A percentile compares a stretch with the other conserved stretches of the same genome.
phyloP scores from a whole-genome alignment of 1,284 basidiomycete species.

The Trametes polyzona region DNA sequence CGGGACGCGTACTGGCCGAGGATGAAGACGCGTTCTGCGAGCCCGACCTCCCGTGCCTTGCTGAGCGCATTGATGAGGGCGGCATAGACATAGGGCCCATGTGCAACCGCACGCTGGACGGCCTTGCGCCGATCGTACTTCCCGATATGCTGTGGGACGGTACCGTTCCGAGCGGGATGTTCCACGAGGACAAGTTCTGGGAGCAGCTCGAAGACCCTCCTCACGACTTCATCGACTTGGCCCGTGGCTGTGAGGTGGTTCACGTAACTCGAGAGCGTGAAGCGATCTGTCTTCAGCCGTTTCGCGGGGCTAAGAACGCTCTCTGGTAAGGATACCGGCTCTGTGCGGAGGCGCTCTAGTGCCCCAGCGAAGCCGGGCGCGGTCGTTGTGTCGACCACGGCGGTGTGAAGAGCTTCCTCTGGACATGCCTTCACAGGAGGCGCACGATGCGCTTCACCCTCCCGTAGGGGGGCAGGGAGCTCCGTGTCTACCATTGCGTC shows the following conservation, averaged over 20 bases:
- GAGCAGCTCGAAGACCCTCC: slow-evolving; percentile 53
- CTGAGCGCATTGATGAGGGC: slow-evolving; percentile 61
- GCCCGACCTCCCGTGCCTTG: slow-evolving; percentile 57
- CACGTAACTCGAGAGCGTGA: slow-evolving; percentile 58
- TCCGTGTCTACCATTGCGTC: background rate
- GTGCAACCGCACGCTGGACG: slow-evolving; percentile 46
- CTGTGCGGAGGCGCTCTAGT: slow-evolving; percentile 9
- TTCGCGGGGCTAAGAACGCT: slow-evolving; percentile 16
- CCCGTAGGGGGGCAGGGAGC: no score
- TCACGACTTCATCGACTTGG: slow-evolving; percentile 44
- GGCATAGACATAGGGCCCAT: slow-evolving; percentile 64
- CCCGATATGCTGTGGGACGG: slow-evolving; percentile 26
- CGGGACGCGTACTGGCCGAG: slow-evolving; percentile 59
- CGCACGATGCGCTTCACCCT: no score
- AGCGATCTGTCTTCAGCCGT: slow-evolving; percentile 35
- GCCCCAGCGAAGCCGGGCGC: slow-evolving; percentile 1
- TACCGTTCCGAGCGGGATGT: slow-evolving; percentile 41
- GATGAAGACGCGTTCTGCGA: slow-evolving; percentile 67
- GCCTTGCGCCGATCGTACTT: slow-evolving; percentile 34
- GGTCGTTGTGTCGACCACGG: no score
- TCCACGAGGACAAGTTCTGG: slow-evolving; percentile 53
- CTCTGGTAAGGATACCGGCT: slow-evolving; percentile 24
- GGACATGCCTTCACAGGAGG: no score
- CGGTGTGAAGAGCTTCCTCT: no score
- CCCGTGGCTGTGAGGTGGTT: slow-evolving; percentile 55